phyloP scores from a whole-genome alignment of 768 basidiomycete genomes.

The Leccinum rimulosum region DNA sequence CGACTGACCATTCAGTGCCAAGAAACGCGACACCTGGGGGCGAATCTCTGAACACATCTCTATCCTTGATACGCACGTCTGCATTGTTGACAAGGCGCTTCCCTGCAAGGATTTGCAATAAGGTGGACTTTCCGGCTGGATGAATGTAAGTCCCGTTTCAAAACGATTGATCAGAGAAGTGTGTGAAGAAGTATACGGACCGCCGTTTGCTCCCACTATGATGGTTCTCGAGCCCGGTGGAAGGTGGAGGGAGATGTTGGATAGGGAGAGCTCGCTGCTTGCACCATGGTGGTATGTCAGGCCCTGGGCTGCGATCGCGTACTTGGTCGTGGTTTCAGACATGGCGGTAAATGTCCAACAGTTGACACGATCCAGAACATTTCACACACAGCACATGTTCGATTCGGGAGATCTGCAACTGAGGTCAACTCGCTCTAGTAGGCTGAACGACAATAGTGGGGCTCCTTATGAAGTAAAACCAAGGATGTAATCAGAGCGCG shows the following conservation, averaged over 20 bases:
- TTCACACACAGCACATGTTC: background rate
- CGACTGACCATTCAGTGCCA: constrained; percentile 86
- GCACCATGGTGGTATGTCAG: constrained; percentile 60
- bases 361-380: background rate
- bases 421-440: background rate
- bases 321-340: constrained; percentile 3
- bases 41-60: constrained; percentile 87
- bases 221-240: constrained; percentile 79
- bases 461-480: background rate
- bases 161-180: background rate
- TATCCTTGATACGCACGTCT: constrained; percentile 67
- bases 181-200: constrained; percentile 39
- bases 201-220: constrained; percentile 92
- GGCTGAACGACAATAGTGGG: background rate
- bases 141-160: background rate
- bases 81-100: constrained; percentile 73
- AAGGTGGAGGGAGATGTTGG: constrained; percentile 62
- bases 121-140: constrained; percentile 90
- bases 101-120: constrained; percentile 91
- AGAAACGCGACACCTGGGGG: constrained; percentile 82
- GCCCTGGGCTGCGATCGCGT: constrained; percentile 38
- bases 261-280: constrained; percentile 49
- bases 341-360: background rate
- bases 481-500: background rate
- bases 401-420: background rate